A percentile compares a stretch with the other conserved stretches of the same genome.
Evolutionary conservation across 2,329 filamentous ascomycete genomes (phyloP).

Genomic region (Exophiala aquamarina): DNA sequence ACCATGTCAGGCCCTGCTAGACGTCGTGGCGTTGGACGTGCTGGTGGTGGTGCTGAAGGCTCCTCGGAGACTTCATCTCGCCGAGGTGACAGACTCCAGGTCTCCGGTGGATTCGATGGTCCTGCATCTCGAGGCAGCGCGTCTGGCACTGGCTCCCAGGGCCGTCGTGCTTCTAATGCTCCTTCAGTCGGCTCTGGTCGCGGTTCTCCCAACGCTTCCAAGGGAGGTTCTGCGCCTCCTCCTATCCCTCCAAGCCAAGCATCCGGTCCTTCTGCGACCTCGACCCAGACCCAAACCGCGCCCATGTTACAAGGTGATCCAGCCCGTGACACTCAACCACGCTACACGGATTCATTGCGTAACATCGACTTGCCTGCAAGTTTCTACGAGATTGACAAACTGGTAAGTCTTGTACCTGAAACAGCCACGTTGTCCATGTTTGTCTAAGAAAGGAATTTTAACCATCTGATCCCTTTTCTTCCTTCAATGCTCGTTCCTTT

Average conservation of each 20-base stretch:
- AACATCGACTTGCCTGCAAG: slow-evolving; percentile 28
- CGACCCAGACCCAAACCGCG: no score
- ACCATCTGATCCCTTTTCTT: neutral
- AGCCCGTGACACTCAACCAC: slow-evolving; percentile 19
- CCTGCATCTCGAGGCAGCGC: slow-evolving; percentile 27
- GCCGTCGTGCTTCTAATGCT: slow-evolving; percentile 16
- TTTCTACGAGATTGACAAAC: slow-evolving; percentile 28
- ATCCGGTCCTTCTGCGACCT: neutral
- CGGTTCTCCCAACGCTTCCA: slow-evolving; percentile 14
- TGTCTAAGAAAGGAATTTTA: neutral
- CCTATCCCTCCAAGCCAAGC: slow-evolving; percentile 3
- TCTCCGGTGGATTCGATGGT: slow-evolving; percentile 26
- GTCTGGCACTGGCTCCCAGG: slow-evolving; percentile 18
- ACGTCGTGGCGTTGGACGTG: slow-evolving; percentile 25
- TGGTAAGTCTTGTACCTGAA: slow-evolving; percentile 23
- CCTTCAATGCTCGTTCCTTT: neutral
- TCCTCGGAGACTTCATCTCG: slow-evolving; percentile 30
- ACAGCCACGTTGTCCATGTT: slow-evolving; percentile 1
- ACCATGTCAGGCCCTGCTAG: slow-evolving; percentile 26
- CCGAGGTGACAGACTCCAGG: slow-evolving; percentile 17
- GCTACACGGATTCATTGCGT: slow-evolving; percentile 25
- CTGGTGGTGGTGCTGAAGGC: slow-evolving; percentile 28
- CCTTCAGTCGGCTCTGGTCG: slow-evolving; percentile 14
- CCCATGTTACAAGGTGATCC: slow-evolving; percentile 18
- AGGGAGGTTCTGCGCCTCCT: slow-evolving; percentile 10